Evolutionary conservation across 1,139 yeast genomes (phyloP).

Genomic region (Zygoascus sp.): DNA sequence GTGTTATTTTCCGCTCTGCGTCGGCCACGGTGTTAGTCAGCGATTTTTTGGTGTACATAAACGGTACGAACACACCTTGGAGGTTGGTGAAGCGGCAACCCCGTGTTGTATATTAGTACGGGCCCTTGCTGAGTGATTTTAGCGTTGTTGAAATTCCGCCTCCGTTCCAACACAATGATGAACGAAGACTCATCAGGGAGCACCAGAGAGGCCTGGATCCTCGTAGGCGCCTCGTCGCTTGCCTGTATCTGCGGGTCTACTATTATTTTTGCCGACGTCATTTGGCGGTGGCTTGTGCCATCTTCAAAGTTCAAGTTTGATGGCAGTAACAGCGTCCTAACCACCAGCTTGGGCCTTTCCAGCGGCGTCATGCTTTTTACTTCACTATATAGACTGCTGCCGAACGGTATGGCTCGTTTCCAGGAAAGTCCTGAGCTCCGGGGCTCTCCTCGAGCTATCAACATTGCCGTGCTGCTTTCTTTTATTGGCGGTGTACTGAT

Average conservation of each 20-base stretch:
- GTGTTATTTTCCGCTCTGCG: too few species aligned
- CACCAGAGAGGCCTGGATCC: conserved; percentile 45
- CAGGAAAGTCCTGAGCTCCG: conserved; percentile 30
- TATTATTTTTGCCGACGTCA: conserved; percentile 49
- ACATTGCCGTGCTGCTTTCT: conserved; percentile 45
- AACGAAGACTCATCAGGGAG: neutral
- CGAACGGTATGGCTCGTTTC: conserved; percentile 47
- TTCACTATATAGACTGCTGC: conserved; percentile 66
- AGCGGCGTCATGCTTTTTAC: conserved; percentile 69
- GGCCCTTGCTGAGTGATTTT: neutral
- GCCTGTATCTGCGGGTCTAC: conserved; percentile 59
- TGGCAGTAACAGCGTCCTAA: conserved; percentile 57
- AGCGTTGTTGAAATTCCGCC: neutral
- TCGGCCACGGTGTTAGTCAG: too few species aligned
- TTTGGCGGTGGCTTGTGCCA: conserved; percentile 39
- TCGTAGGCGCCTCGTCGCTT: conserved; percentile 51
- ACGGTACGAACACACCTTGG: too few species aligned
- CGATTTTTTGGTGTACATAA: too few species aligned
- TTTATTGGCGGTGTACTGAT: conserved; percentile 56
- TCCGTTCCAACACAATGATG: neutral
- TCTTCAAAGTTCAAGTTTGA: conserved; percentile 45
- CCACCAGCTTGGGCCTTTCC: conserved; percentile 63
- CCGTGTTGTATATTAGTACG: neutral
- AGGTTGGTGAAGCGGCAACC: neutral
- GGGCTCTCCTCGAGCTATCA: conserved; percentile 28